These are phyloP conservation scores for Neonectria hederae DNA, from an alignment of 2,329 filamentous ascomycete genomes.

Conservation along the genomic window DNA sequence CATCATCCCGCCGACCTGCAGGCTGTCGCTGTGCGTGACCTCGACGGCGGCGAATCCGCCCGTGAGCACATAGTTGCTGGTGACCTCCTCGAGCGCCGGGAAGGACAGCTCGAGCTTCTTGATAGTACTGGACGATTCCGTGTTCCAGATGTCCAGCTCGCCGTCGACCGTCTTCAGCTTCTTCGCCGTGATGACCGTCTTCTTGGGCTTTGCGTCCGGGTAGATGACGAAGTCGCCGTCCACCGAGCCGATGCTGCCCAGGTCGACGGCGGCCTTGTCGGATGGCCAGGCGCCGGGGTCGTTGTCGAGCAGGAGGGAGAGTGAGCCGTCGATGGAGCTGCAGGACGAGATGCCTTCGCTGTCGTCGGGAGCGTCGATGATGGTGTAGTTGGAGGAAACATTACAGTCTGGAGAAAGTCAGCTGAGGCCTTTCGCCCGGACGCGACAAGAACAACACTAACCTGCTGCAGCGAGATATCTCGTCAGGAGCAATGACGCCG, in stretches of 20 bases:
- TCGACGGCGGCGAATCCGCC: slow-evolving; percentile 33
- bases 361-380: slow-evolving; percentile 37
- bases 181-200: slow-evolving; percentile 35
- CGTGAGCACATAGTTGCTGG: slow-evolving; percentile 38
- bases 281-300: slow-evolving; percentile 38
- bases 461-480: slow-evolving; percentile 35
- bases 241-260: slow-evolving; percentile 36
- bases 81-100: slow-evolving; percentile 32
- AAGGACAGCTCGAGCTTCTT: slow-evolving; percentile 34
- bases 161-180: slow-evolving; percentile 37
- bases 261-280: slow-evolving; percentile 36
- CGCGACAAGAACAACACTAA: slow-evolving; percentile 18
- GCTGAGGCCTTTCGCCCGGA: background rate
- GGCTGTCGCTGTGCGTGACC: slow-evolving; percentile 31
- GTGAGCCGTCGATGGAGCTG: slow-evolving; percentile 39
- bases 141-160: slow-evolving; percentile 38
- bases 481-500: slow-evolving; percentile 38
- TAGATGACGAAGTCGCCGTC: slow-evolving; percentile 41
- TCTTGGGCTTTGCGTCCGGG: slow-evolving; percentile 36
- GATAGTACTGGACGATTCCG: slow-evolving; percentile 30
- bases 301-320: slow-evolving; percentile 41
- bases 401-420: slow-evolving; percentile 34
- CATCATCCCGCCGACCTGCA: slow-evolving; percentile 35
- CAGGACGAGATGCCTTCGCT: slow-evolving; percentile 36
- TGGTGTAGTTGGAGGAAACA: slow-evolving; percentile 41